These are phyloP conservation scores for Candida loeiensis DNA, from an alignment of 805 yeast species.

Conservation along the genomic window DNA sequence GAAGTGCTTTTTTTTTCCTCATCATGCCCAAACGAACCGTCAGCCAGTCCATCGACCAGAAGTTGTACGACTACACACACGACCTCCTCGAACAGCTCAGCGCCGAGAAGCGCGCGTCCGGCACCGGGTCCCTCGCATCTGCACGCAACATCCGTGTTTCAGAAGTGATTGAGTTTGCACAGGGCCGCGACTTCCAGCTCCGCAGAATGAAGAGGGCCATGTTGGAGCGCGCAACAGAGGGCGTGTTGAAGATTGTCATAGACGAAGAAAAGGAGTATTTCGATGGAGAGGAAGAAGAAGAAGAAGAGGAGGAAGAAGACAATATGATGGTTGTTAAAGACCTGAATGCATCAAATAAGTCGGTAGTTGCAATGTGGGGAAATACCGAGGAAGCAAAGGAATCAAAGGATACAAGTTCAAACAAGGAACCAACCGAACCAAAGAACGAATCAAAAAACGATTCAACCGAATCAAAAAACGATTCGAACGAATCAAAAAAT, in stretches of 20 bases:
- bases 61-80: slow-evolving; percentile 53
- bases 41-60: slow-evolving; percentile 44
- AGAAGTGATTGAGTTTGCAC: slow-evolving; percentile 58
- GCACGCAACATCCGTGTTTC: slow-evolving; percentile 54
- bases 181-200: slow-evolving; percentile 61
- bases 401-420: no score
- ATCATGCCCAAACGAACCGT: slow-evolving; percentile 10
- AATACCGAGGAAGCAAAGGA: slow-evolving; percentile 15
- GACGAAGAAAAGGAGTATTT: slow-evolving; percentile 63
- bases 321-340: slow-evolving; percentile 66
- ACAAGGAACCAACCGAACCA: slow-evolving; percentile 1
- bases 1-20: not conserved
- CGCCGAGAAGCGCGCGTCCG: slow-evolving; percentile 48
- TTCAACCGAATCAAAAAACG: slow-evolving; percentile 24
- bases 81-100: slow-evolving; percentile 59
- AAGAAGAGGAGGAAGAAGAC: slow-evolving; percentile 40
- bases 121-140: slow-evolving; percentile 46
- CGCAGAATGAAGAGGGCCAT: slow-evolving; percentile 64
- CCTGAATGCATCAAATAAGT: slow-evolving; percentile 68
- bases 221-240: slow-evolving; percentile 61
- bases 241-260: slow-evolving; percentile 50
- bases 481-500: no score
- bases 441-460: not conserved
- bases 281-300: slow-evolving; percentile 27
- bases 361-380: slow-evolving; percentile 70